Base-by-base conservation (phyloP, 78 protist species). In the Bodo saltans region DNA sequence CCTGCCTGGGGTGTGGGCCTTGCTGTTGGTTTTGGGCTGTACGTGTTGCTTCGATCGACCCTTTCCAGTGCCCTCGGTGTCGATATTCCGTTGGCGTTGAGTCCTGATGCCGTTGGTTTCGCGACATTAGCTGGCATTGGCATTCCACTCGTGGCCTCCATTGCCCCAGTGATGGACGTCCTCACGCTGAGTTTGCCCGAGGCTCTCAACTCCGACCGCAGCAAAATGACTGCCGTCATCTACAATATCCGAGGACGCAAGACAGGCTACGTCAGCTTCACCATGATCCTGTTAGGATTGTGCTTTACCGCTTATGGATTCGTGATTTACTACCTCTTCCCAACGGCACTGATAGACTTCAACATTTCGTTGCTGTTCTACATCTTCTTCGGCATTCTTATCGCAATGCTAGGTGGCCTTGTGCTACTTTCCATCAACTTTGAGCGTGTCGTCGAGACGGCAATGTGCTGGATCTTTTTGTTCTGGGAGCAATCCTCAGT, bases 1-100 rank as follows among this genome's bases (percentile, higher is more conserved):
- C 98, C 98, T 25, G 90, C 92, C 0, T 91, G 92, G 94, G 89
- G 38, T 29, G 1, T 94, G 40, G 98, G 98, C 47, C 60, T 93
- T 33, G 32, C 73, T 3, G 21, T 85, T 1, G 92, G 94, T 1
- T 89, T 83, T 23, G 73, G 70, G 21, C 70, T 90, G 47, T 88
- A 80, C 29, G 23, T 89, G 23, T 38, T 41, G 32, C 67, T 91
- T 12, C 38, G 72, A 0, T 30, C 25, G 26, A 11, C 68, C 11
- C 11, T 86, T 17, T 3, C 27, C 1, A 30, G 72, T 3, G 23
- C 37, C 39, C 37, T 83, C 12, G 35, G 21, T 2, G 72, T 83
- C 12, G 29, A 33, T n/a, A 3, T 83, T 17, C 69, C 86, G 32
- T 4, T 11, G 53, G 3, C 35, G 37, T 79, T 93, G 33, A 41